Percentiles rank a stretch among this genome's conserved stretches.
Conservation (phyloP, 495 filamentous ascomycete genomes). For the Sabuloglossum arenarium region DNA sequence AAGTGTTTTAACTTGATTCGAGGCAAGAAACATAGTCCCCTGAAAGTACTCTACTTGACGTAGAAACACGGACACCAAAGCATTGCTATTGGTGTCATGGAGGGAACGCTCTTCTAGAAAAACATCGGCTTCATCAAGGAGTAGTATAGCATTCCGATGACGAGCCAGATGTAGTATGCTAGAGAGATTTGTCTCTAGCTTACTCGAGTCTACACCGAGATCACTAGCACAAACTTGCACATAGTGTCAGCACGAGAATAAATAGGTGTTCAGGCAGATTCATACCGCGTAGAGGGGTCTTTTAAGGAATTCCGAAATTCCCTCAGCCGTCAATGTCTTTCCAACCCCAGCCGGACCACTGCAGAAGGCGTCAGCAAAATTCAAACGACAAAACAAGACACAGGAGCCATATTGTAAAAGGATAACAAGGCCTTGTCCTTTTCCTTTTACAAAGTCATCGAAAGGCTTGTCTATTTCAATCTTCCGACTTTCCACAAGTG, state of each 20-base stretch:
- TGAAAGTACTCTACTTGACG: conserved; percentile 29
- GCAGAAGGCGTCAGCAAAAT: background rate
- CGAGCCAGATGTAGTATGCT: background rate
- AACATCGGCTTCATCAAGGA: too few relatives aligned
- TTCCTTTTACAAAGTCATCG: background rate
- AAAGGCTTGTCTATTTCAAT: background rate
- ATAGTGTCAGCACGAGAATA: background rate
- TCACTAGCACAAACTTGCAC: background rate
- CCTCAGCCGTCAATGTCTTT: conserved; percentile 1
- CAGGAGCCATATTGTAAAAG: background rate
- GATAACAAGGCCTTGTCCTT: background rate
- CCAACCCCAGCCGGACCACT: background rate
- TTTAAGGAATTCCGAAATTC: background rate
- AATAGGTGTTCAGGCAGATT: background rate
- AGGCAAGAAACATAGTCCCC: conserved; percentile 29
- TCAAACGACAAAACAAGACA: background rate
- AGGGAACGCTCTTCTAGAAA: background rate
- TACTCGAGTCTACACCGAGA: background rate
- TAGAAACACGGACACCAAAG: conserved; percentile 19
- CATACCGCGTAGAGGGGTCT: background rate
- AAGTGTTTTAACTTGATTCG: conserved; percentile 25
- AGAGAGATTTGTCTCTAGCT: background rate
- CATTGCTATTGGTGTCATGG: background rate
- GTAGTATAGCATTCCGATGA: background rate
- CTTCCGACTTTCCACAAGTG: background rate